Base-by-base conservation (phyloP, 2,329 filamentous ascomycete species). In the Chalaropsis thielavioides region DNA sequence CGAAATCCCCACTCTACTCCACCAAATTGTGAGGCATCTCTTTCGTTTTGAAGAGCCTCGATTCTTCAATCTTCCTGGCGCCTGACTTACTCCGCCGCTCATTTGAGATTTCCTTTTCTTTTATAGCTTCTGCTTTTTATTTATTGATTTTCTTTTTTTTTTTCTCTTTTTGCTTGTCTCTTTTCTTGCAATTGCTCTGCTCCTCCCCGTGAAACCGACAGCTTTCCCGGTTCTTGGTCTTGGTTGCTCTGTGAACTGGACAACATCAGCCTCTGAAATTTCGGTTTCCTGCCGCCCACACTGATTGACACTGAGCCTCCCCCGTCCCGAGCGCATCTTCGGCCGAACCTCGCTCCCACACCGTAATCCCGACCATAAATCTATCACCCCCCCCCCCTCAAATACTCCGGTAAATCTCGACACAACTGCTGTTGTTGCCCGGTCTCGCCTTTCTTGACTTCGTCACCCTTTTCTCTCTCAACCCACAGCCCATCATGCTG, bases 71-170 rank as follows among this genome's bases (percentile, higher is more conserved):
- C 15, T 51, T 44, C 35, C 31, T 59, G 46, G 59, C 49, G 40
- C 51, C 44, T 27, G 64, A 66, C 64, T 63, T 66, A 63, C 61
- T 63, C 64, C 64, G 64, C 64, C 64, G 61, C 54, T 66, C 64
- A 66, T 66, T 66, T 60, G 51, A 49, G 54, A 60, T 31, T 46
- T 24, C 19, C 3, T 59, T 54, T 41, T 43, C 38, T 41, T 51
- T 31, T 19, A 46, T 49, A 49, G 60, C 60, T 62, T 35, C 11
- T 49, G 17, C 44, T 62, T 62, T 62, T 38, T 49, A n/a, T 62
- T 62, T 6, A 38, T 31, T 43, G 22, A 35, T 62, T 44, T 31
- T 49, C 17, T 31, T n/a, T 44, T 11, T 22, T 46, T 62, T 63
- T 44, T 60, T 44, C n/a, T 60, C 49, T 40, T 35, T 49, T 64